Evolutionary conservation across 129 eudicot genomes (phyloP), one percentile per base, ranked within the genome.

Genomic region (Flaveria ramosissima): DNA sequence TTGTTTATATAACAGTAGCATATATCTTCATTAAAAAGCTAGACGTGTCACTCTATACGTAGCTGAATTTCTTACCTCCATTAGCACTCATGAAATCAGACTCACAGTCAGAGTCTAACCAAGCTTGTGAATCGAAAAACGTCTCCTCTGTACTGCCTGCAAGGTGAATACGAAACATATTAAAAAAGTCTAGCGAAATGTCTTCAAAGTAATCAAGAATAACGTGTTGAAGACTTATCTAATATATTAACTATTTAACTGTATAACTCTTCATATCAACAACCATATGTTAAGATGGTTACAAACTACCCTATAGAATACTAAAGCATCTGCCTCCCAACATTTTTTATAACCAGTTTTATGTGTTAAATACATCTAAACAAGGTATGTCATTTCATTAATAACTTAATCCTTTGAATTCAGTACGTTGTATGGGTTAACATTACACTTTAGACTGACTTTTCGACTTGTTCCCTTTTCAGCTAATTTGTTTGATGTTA

Each of bases 71-170:
- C 60, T 53, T 84, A 87, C 91, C 91, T 63, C 91, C 96, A 75
- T 81, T 86, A 23, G 87, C 88, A 57, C 96, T 89, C 70, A 68
- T 78, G 67, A 82, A 89, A 51, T 82, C 85, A 77, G 84, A 86
- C 43, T 89, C 96, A 47, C 96, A 84, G 70, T 86, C 96, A 0
- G 96, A 89, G 21, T 89, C 96, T 15, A 86, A 72, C 96, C 96
- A 89, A 41, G 86, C 85, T 43, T 89, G 96, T 23, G 96, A 82
- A 78, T 89, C 96, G 64, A 80, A 89, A 68, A 85, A 89, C 43
- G 78, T 60, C 71, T 89, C 95, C 20, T 86, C 93, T 80, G 84
- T 88, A 77, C 87, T 88, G 46, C 86, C 93, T 89, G 88, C 73
- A 80, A 81, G 51, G 12, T n/a, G 17, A 16, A 81, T 15, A 55